A percentile compares a stretch with the other conserved stretches of the same genome.
Conservation (phyloP, 352 stramenopile species). For the Globisporangium canariense region DNA sequence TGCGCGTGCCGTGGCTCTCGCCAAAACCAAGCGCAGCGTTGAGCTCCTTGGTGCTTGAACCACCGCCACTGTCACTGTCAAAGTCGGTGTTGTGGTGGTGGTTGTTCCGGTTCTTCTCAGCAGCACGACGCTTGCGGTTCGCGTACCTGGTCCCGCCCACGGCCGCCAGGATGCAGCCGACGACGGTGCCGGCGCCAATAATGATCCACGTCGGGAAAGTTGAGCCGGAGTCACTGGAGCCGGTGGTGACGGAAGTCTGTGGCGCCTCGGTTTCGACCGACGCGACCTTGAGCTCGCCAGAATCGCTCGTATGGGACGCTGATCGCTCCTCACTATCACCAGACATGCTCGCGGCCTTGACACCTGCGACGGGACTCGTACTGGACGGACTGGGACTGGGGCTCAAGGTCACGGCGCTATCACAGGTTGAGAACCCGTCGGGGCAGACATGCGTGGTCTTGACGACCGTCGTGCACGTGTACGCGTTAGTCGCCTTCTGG, state of each 20-base stretch:
- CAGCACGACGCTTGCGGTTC: neutral
- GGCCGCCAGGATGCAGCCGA: slow-evolving; percentile 11
- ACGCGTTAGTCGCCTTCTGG: neutral
- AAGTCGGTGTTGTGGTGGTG: neutral
- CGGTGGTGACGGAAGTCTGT: neutral
- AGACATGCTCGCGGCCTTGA: neutral
- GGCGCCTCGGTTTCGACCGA: slow-evolving; percentile 3
- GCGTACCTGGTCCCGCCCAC: slow-evolving; percentile 12
- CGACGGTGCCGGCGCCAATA: slow-evolving; percentile 6
- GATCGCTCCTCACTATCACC: neutral
- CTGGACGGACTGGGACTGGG: neutral
- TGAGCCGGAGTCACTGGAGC: neutral
- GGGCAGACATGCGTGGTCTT: slow-evolving; percentile 9
- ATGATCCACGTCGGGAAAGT: slow-evolving; percentile 11
- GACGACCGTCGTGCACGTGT: slow-evolving; percentile 11
- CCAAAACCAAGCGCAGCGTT: neutral
- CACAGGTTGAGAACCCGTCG: neutral
- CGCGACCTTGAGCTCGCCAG: slow-evolving; percentile 4
- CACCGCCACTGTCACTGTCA: neutral
- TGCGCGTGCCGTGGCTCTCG: neutral
- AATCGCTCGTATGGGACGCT: neutral
- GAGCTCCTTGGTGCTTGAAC: slow-evolving; percentile 1
- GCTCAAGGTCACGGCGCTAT: neutral
- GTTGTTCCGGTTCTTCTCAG: neutral
- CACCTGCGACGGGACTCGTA: neutral